Evolutionary conservation across 306 rosid species (phyloP), one percentile per base, ranked within the genome.

Genomic region (Styphnolobium japonicum): DNA sequence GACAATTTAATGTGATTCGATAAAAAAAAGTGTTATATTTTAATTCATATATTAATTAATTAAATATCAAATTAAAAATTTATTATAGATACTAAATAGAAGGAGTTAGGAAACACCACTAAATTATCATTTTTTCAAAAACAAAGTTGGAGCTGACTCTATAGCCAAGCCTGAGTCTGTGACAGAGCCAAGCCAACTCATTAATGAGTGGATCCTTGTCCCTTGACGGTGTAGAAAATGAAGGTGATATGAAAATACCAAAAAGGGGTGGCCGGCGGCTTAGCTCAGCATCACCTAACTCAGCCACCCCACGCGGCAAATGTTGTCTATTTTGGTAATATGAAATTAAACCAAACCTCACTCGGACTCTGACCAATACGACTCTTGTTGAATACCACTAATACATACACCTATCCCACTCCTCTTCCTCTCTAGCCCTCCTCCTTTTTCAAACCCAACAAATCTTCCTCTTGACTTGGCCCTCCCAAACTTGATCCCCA

Each of bases 401-500:
- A 3, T 14, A 5, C 16, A n/a, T n/a, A 21, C 66, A 57, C 67
- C 31, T 21, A 48, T 53, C 33, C 67, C 70, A 56, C 56, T 43
- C 71, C n/a, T 18, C 3, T 5, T 9, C 22, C 10, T 12, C 33
- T 18, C 0, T 36, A 7, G 23, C 7, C 2, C 5, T 34, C 43
- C 53, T 46, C 31, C 5, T 39, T 61, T 29, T 57, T 42, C 51
- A 25, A 56, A 5, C 0, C 58, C 45, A 60, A 10, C 27, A 70
- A 9, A 10, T 71, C 77, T 15, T n/a, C 21, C 56, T 33, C 19
- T 87, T 85, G 87, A 85, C 87, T 83, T 56, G 22, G 68, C 78
- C 10, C 33, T 65, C 15, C 23, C 27, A 40, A 40, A 73, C 92
- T 80, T 92, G 78, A 6, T 49, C 79, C 63, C 80, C 85, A 85